phyloP scores from a whole-genome alignment of 2,329 filamentous ascomycete genomes.

The Thelonectria discophora region DNA sequence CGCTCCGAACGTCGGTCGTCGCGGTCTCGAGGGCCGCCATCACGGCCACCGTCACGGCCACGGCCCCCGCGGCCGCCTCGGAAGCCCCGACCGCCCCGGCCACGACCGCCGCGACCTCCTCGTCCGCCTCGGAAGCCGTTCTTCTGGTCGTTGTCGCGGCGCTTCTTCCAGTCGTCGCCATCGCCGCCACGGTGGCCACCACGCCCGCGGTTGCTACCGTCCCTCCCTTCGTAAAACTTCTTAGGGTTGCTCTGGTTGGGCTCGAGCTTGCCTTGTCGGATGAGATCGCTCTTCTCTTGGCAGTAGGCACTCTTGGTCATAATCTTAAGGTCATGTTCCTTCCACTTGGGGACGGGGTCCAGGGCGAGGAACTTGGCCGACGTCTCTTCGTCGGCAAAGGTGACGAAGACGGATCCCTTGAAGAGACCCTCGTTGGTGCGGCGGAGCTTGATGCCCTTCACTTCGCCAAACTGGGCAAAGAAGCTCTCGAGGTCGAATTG shows the following conservation, averaged over 20 bases:
- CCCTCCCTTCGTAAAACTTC: conserved; percentile 61
- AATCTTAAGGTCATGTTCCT: conserved; percentile 80
- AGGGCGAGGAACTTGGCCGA: conserved; percentile 82
- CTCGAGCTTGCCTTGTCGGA: conserved; percentile 74
- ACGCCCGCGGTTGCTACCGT: conserved; percentile 52
- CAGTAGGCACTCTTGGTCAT: conserved; percentile 91
- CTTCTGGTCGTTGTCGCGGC: conserved; percentile 69
- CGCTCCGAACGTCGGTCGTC: conserved; percentile 19
- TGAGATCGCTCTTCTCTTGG: conserved; percentile 77
- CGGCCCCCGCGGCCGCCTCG: conserved; percentile 45
- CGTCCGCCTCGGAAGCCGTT: conserved; percentile 63
- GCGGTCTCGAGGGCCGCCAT: conserved; percentile 49
- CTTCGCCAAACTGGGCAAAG: conserved; percentile 81
- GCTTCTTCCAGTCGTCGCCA: conserved; percentile 70
- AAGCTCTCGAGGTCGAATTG: conserved; percentile 96
- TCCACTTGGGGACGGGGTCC: conserved; percentile 84
- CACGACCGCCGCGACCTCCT: conserved; percentile 54
- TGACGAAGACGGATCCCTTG: conserved; percentile 97
- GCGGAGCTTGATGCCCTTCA: conserved; percentile 86
- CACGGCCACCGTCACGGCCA: conserved; percentile 47
- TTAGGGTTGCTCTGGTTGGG: conserved; percentile 58
- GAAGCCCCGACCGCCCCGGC: conserved; percentile 56
- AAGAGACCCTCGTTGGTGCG: conserved; percentile 77
- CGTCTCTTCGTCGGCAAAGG: conserved; percentile 82
- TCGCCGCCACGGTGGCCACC: conserved; percentile 53